A percentile compares a stretch with the other conserved stretches of the same genome.
Conservation (phyloP, 768 basidiomycete genomes). For the Rhizopogon vulgaris region DNA sequence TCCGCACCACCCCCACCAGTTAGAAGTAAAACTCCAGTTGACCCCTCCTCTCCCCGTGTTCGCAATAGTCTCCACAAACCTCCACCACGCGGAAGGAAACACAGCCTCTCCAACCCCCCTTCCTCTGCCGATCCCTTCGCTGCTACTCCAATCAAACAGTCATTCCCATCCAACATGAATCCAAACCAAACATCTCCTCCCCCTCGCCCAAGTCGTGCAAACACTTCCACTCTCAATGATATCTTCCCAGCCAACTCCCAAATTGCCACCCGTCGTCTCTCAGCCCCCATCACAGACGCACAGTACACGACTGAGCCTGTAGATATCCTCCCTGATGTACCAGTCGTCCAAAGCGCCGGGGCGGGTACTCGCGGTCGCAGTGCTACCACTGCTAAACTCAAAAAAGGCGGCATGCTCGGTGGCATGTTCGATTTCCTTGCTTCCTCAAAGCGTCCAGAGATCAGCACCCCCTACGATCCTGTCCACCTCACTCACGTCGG, state of each 20-base stretch:
- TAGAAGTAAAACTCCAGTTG: conserved; percentile 19
- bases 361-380: conserved; percentile 34
- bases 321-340: conserved; percentile 17
- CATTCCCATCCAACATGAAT: conserved; percentile 21
- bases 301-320: conserved; percentile 14
- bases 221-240: conserved; percentile 77
- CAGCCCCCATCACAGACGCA: conserved; percentile 34
- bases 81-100: conserved; percentile 47
- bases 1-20: conserved; percentile 36
- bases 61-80: conserved; percentile 63
- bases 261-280: conserved; percentile 45
- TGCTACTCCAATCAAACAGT: conserved; percentile 21
- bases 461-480: conserved; percentile 97
- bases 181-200: conserved; percentile 49
- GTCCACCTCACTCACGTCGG: conserved; percentile 99
- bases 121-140: conserved; percentile 54
- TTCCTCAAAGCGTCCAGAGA: conserved; percentile 58
- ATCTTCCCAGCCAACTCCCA: conserved; percentile 45
- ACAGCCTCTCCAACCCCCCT: conserved; percentile 33
- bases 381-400: conserved; percentile 34
- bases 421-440: conserved; percentile 74
- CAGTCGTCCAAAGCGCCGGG: conserved; percentile 10
- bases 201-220: conserved; percentile 76
- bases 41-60: conserved; percentile 26
- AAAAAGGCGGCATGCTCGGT: conserved; percentile 57